Percentiles rank a stretch among this genome's conserved stretches.
Conservation (phyloP, 2,329 filamentous ascomycete species). For the Penicillium crustosum region DNA sequence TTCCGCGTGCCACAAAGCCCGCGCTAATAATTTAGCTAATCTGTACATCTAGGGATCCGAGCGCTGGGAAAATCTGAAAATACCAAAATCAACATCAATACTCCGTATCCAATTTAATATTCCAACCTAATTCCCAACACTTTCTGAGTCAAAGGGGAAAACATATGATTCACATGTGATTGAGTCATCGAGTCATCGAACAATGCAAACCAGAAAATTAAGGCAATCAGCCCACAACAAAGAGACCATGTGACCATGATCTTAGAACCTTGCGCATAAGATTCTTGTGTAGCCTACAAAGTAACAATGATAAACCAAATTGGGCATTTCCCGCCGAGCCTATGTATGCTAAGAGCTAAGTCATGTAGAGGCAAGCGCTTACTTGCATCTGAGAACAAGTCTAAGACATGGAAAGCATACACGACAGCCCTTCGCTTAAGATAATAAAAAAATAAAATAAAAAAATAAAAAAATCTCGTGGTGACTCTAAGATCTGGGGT, state of each 20-base stretch:
- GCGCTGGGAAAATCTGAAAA: not conserved
- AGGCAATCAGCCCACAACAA: conserved; percentile 4
- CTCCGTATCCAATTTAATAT: not conserved
- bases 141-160: conserved; percentile 1
- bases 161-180: conserved; percentile 8
- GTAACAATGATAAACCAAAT: not conserved
- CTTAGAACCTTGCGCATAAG: not conserved
- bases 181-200: not conserved
- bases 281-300: not conserved
- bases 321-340: conserved; percentile 7
- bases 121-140: not conserved
- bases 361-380: conserved; percentile 4
- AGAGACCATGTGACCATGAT: conserved; percentile 4
- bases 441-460: not conserved
- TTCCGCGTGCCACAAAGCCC: conserved; percentile 1
- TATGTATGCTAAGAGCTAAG: not conserved
- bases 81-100: not conserved
- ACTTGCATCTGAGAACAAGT: not conserved
- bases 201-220: conserved; percentile 2
- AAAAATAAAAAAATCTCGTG: not conserved
- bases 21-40: not conserved
- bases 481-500: conserved; percentile 7
- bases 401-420: conserved; percentile 1
- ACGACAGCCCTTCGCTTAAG: not conserved
- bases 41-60: not conserved